Evolutionary conservation across 805 yeast genomes (phyloP), one percentile per base, ranked within the genome.

Genomic region (Pichia nakasei): DNA sequence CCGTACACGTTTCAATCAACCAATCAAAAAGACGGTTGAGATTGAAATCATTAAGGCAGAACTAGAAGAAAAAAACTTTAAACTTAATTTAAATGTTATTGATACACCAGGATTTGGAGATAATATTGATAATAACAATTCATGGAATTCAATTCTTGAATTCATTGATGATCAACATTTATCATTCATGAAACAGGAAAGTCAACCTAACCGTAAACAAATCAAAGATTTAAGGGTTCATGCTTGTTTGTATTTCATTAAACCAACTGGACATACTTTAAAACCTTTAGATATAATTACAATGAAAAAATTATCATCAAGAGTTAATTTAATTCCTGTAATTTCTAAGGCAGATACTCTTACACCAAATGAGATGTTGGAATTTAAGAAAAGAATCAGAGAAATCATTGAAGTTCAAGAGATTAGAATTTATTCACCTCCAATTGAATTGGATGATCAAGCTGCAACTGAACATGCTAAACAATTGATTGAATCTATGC

Each of bases 31-130:
- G 54, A 85, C 94, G 2, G 85, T 84, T 22, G 89, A 81, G 52
- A 80, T 86, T 50, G 89, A 83, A 51, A 77, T 87, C 44, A 75
- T 76, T 39, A 75, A 91, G 55, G 91, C 93, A n/a, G 73, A 76
- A 46, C 72, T 85, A 52, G 93, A 82, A 60, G 97, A 89, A 60
- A 81, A 85, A 63, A 85, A 83, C 59, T 85, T 89, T 65, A 73
- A 72, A 52, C 73, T 85, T 53, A 74, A 82, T 49, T 75, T 89
- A 51, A 87, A 87, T 53, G 73, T 89, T 45, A 79, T 89, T 55
- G 96, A 88, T 64, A 86, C 96, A 2, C 96, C 96, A 9, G 96
- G 96, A 1, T 86, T 87, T 61, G 97, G 96, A 48, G 94, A 86
- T 60, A 84, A 82, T 61, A 83, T 87, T 51, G 83, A 88, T 68